Base-by-base conservation (phyloP, 768 basidiomycete genomes). In the Lyophyllum semitale region DNA sequence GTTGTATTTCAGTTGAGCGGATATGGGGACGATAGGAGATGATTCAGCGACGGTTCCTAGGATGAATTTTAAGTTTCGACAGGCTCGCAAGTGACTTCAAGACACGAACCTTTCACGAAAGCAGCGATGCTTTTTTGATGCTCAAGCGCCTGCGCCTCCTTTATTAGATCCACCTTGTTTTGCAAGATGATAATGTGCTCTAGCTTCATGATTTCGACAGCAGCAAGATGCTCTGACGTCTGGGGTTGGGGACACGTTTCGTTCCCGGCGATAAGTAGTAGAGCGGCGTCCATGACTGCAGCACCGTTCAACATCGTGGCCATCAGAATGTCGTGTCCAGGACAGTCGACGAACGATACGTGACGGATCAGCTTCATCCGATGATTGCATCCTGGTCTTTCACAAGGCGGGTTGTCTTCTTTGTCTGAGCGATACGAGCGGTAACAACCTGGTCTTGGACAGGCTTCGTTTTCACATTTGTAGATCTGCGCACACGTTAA, bases 281-380 rank as follows among this genome's bases (percentile, higher is more conserved):
- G 78, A 4, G 97, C 97, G 51, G 95, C 97, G 74, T 98, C 95
- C 97, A 98, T 99, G 79, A 98, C 96, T 9, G 97, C 97, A 38
- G 97, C 97, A 72, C 96, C 97, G 82, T 98, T 98, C 63, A 99
- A 80, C 97, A 99, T 99, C 60, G 96, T 99, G 48, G 97, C 97
- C 97, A 99, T 99, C 72, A 99, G 87, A 87, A 99, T 98, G 73
- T 98, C 95, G 84, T 96, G 95, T 58, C 95, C 93, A 1, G 92
- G 93, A 64, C 90, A 94, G 73, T 99, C 97, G 68, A 99, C 97
- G 73, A 99, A 99, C 3, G 96, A 98, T 66, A 98, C 95, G 66
- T 99, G 97, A 61, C 95, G 88, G 59, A 98, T 68, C 61, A 98
- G 85, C 64, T 89, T 89, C 93, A 98, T 95, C 17, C 84, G 83